Evolutionary conservation across 352 stramenopile species (phyloP).

Genomic region (Phytophthora crassamura): DNA sequence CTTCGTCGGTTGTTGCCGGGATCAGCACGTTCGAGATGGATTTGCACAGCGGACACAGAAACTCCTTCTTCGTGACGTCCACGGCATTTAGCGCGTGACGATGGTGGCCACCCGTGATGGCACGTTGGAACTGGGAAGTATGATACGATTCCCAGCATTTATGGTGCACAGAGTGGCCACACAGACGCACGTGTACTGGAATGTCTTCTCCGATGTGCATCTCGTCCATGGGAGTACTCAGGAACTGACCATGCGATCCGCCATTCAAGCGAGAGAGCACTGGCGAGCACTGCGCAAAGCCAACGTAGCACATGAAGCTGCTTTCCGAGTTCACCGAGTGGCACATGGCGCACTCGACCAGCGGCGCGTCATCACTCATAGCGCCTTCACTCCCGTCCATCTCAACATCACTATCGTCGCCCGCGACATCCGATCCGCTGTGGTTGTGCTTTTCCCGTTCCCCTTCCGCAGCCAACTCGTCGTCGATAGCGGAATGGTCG

Average conservation of each 20-base stretch:
- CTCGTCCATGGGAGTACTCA: constrained; percentile 86
- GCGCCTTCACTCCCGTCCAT: constrained; percentile 43
- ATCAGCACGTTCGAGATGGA: constrained; percentile 98
- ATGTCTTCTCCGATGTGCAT: constrained; percentile 88
- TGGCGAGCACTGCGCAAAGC: constrained; percentile 84
- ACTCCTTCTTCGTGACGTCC: constrained; percentile 97
- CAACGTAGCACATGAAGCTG: constrained; percentile 89
- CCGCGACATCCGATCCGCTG: constrained; percentile 35
- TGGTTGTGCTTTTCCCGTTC: constrained; percentile 35
- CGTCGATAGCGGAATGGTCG: constrained; percentile 53
- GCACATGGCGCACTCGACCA: constrained; percentile 87
- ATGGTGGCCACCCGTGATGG: constrained; percentile 93
- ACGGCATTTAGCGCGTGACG: constrained; percentile 93
- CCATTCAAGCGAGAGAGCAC: constrained; percentile 77
- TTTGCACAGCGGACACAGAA: constrained; percentile 97
- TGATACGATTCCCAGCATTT: constrained; percentile 96
- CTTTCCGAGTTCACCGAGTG: constrained; percentile 80
- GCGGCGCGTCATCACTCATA: constrained; percentile 49
- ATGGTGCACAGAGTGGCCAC: constrained; percentile 95
- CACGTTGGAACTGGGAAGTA: constrained; percentile 93
- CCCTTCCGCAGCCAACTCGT: constrained; percentile 34
- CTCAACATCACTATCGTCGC: constrained; percentile 37
- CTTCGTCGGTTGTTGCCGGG: constrained; percentile 74
- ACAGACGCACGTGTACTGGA: constrained; percentile 85
- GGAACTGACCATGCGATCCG: constrained; percentile 50